Evolutionary conservation across 345 rosid genomes (phyloP), one percentile per base, ranked within the genome.

Genomic region (Leavenworthia alabamica): DNA sequence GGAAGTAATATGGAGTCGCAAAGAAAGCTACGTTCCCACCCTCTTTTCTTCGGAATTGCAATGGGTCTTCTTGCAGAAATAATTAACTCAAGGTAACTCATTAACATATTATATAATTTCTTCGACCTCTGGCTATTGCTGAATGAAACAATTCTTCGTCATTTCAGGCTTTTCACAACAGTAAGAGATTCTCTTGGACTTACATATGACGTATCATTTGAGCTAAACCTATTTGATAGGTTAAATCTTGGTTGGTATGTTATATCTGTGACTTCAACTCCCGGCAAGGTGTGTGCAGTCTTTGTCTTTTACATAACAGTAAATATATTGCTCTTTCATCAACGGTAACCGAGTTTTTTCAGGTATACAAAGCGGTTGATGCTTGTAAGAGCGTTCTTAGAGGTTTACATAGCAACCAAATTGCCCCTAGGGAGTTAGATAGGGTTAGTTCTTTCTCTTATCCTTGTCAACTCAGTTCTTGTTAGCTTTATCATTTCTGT

Each of bases 191-290:
- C 99, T 64, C 97, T 90, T 76, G 99, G 99, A 68, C 80, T 94
- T 77, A 94, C 97, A 52, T 94, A 94, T 54, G 99, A 94, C 68
- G 97, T 94, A 26, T 94, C 99, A 37, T 94, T 94, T 64, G 99
- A 94, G 80, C 80, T 94, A 58, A 90, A 86, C 82, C 80, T 94
- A 52, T 90, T 90, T 68, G 99, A 94, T 69, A 84, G 93, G 75
- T 87, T 94, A 59, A 82, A 86, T 47, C 97, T 94, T 59, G 99
- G 99, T 33, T 94, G 99, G 99, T 94, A 89, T 82, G 99, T 94
- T 70, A 75, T 94, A 72, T 88, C 96, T 57, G 99, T 94, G 53
- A 94, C 99, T 56, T 94, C 99, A 35, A 88, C 99, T 57, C 99
- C 99, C 4, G 75, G 77, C 68, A 94, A 94, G 97, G 97, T 93